A percentile compares a stretch with the other conserved stretches of the same genome.
These are phyloP conservation scores for Candida berthetii DNA, from an alignment of 805 yeast species.

Conservation along the genomic window DNA sequence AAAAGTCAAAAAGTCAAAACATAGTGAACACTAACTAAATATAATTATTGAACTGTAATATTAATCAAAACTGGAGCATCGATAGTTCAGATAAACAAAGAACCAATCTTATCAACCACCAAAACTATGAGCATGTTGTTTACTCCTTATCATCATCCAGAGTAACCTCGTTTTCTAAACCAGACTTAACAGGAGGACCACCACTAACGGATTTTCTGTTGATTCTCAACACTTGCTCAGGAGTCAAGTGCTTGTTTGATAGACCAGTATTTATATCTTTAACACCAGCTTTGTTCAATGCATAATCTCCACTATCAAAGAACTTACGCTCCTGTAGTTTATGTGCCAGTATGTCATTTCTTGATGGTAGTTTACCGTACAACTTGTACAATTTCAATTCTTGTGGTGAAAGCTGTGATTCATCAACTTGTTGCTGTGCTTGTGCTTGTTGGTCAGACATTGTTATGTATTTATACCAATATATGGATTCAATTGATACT, in stretches of 20 bases:
- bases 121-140: neutral
- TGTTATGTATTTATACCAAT: neutral
- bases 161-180: slow-evolving; percentile 44
- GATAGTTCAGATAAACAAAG: no score
- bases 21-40: no score
- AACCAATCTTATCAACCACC: no score
- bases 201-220: slow-evolving; percentile 55
- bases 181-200: slow-evolving; percentile 33
- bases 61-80: no score
- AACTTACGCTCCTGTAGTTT: slow-evolving; percentile 84
- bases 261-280: slow-evolving; percentile 15
- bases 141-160: neutral
- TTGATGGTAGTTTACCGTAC: slow-evolving; percentile 84
- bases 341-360: slow-evolving; percentile 66
- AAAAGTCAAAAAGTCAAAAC: neutral
- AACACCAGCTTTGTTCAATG: slow-evolving; percentile 68
- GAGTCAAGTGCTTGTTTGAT: slow-evolving; percentile 15
- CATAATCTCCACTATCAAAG: slow-evolving; percentile 93
- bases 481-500: no score
- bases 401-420: slow-evolving; percentile 62
- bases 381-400: slow-evolving; percentile 71
- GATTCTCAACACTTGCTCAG: slow-evolving; percentile 51
- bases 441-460: slow-evolving; percentile 2
- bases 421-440: slow-evolving; percentile 30
- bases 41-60: no score